Conservation (phyloP, 371 early-diverging fungal species). For the Haplosporangium sp. region DNA sequence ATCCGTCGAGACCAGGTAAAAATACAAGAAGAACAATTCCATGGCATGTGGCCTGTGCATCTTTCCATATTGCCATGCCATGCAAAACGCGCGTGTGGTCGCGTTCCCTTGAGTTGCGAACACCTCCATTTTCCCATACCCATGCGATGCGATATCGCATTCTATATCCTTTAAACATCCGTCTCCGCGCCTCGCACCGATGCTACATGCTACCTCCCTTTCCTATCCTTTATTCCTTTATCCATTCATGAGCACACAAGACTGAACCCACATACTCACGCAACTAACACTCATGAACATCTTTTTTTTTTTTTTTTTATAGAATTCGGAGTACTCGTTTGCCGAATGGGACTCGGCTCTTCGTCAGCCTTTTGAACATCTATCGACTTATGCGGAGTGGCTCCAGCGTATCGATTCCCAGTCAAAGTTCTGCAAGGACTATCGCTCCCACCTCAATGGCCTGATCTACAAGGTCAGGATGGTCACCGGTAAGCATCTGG, state of each 20-base stretch:
- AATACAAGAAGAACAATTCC: neutral
- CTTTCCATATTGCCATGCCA: no score
- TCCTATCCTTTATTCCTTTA: no score
- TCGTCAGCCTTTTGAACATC: conserved; percentile 56
- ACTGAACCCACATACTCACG: neutral
- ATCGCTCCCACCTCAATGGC: conserved; percentile 23
- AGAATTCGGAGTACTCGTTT: conserved; percentile 43
- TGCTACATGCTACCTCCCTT: no score
- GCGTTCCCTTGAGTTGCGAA: no score
- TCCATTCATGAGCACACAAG: neutral
- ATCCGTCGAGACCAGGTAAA: conserved; percentile 49
- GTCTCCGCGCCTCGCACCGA: no score
- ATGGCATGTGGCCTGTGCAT: no score
- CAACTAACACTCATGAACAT: no score
- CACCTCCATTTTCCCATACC: no score
- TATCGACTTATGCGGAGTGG: conserved; percentile 37
- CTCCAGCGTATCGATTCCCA: conserved; percentile 41
- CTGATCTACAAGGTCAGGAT: conserved; percentile 39
- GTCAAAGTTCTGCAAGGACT: conserved; percentile 27
- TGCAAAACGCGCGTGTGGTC: no score
- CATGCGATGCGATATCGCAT: no score
- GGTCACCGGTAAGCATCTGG: conserved; percentile 19
- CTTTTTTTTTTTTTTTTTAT: conserved; percentile 12
- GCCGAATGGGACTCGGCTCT: conserved; percentile 37
- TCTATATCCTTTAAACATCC: no score